Base-by-base conservation (phyloP, 1,284 basidiomycete genomes). In the Trichosporon sp. region DNA sequence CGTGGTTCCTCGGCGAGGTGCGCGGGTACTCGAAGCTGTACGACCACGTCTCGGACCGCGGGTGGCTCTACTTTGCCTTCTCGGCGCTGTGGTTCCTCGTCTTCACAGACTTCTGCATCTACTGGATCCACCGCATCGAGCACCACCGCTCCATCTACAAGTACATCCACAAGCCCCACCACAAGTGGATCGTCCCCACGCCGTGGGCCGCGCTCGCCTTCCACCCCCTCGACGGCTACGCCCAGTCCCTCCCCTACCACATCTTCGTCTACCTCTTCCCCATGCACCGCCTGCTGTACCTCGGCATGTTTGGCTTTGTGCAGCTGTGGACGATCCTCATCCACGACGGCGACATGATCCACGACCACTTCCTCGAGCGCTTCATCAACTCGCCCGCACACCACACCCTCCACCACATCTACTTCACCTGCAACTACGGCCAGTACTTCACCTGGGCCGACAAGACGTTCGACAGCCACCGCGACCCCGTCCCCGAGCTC, bases 321-420 rank as follows among this genome's bases (percentile, higher is more conserved):
- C 97, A 96, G 84, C 87, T 91, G 78, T 97, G 95, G 95, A 90
- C 86, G 69, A 95, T 98, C 81, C 87, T 96, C 72, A 99, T 99
- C 76, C 96, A 99, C 82, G 96, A 99, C 83, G 95, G 93, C n/a
- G 97, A 99, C 85, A 98, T 99, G 95, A 90, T 98, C 80, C 92
- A 92, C 62, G 95, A 92, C n/a, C 91, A 93, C 80, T 86, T 90
- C 7, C 86, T 97, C 1, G 96, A 98, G 83, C 89, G 87, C 66
- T 77, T 84, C 81, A 96, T 99, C 85, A 99, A 99, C 83, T 94
- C 95, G 13, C 97, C 96, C 2, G 93, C 96, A 3, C 96, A 99
- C 79, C 96, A 99, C 83, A 98, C 95, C 0, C 86, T 98, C 58
- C 95, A 98, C 81, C 96, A 98, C 79, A 84, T 98, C 44, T 95